Percentiles rank a stretch among this genome's conserved stretches.
phyloP scores from a whole-genome alignment of 176 grass and related monocot species.

The Otatea glauca region DNA sequence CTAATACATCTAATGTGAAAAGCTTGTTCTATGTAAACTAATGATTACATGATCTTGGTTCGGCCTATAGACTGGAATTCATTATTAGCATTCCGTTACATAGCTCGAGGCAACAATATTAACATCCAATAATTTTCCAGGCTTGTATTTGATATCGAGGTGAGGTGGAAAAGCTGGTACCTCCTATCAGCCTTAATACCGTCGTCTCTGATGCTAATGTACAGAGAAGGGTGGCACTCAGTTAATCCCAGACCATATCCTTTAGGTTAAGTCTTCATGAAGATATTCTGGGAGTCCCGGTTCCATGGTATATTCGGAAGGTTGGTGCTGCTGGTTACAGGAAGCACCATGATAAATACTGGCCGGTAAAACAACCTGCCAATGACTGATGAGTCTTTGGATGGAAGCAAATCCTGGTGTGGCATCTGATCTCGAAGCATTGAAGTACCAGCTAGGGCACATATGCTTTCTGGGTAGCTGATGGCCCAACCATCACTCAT shows the following conservation, averaged over 20 bases:
- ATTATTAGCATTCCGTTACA: constrained; percentile 43
- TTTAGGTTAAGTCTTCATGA: constrained; percentile 17
- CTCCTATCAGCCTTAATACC: background rate
- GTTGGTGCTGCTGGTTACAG: background rate
- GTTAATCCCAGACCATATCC: constrained; percentile 32
- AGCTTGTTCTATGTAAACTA: constrained; percentile 28
- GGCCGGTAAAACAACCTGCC: constrained; percentile 18
- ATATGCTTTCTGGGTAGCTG: background rate
- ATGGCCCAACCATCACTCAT: constrained; percentile 39
- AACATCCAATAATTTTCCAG: constrained; percentile 33
- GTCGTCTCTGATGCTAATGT: background rate
- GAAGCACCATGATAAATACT: constrained; percentile 26
- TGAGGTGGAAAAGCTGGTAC: background rate
- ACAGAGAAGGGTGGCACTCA: background rate
- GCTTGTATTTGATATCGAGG: background rate
- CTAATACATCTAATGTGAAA: constrained; percentile 32
- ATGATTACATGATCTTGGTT: constrained; percentile 44
- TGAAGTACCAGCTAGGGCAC: constrained; percentile 19
- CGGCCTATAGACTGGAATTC: constrained; percentile 8
- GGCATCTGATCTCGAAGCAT: constrained; percentile 35
- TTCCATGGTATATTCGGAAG: constrained; percentile 44
- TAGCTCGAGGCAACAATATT: constrained; percentile 8
- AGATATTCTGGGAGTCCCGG: constrained; percentile 20
- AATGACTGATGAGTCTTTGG: constrained; percentile 14
- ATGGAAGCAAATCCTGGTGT: constrained; percentile 26